Evolutionary conservation across 1,139 yeast genomes (phyloP).

Genomic region (Saccharomycopsis hybrid): DNA sequence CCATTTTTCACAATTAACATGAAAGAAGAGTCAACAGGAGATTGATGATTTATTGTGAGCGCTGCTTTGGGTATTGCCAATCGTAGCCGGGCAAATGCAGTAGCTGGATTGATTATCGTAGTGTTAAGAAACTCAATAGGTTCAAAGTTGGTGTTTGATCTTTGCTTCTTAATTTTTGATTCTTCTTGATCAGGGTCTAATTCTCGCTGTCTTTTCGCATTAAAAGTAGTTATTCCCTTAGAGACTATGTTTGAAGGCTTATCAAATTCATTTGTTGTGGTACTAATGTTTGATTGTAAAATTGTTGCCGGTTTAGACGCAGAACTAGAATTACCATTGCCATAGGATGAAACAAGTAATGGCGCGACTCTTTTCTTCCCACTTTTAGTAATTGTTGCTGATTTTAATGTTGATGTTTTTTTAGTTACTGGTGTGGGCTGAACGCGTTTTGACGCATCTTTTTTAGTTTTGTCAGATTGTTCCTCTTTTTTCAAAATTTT

Average conservation of each 20-base stretch:
- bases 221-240: constrained; percentile 29
- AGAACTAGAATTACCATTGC: constrained; percentile 3
- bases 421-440: not conserved
- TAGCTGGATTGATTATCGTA: constrained; percentile 69
- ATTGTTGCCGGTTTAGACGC: constrained; percentile 15
- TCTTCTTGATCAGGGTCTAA: constrained; percentile 29
- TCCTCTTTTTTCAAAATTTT: not conserved
- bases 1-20: constrained; percentile 47
- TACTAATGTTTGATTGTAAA: no score
- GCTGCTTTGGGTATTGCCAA: constrained; percentile 78
- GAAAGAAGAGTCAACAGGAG: constrained; percentile 30
- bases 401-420: constrained; percentile 3
- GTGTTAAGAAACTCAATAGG: constrained; percentile 73
- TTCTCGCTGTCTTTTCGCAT: constrained; percentile 32
- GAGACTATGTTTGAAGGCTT: constrained; percentile 53
- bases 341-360: constrained; percentile 21
- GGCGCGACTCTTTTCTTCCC: constrained; percentile 82
- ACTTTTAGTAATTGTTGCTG: constrained; percentile 35
- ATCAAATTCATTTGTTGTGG: constrained; percentile 45
- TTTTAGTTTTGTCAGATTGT: not conserved
- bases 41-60: constrained; percentile 35
- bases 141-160: constrained; percentile 27
- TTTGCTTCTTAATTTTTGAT: constrained; percentile 38
- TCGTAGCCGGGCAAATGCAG: constrained; percentile 72
- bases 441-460: not conserved